phyloP scores from a whole-genome alignment of 345 rosid species.

The Crucihimalaya himalaica region DNA sequence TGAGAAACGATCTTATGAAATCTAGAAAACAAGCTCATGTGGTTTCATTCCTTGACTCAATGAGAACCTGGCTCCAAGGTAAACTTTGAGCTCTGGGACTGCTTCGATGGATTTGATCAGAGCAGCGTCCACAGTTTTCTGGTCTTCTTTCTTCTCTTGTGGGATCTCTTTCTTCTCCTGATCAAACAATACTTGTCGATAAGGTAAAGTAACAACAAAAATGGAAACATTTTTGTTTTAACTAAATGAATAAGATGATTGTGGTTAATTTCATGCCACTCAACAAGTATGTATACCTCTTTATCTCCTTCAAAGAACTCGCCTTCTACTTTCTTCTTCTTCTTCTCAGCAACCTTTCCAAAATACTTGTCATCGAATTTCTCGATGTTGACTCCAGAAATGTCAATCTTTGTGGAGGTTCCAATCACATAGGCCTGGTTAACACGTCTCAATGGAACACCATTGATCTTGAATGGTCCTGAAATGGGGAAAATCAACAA shows the following conservation, averaged over 20 bases:
- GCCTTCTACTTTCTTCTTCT: conserved; percentile 71
- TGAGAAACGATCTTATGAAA: conserved; percentile 1
- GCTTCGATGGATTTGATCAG: conserved; percentile 65
- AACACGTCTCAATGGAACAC: conserved; percentile 70
- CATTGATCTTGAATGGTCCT: conserved; percentile 84
- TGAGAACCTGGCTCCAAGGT: conserved; percentile 84
- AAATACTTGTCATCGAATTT: conserved; percentile 67
- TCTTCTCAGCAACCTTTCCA: conserved; percentile 71
- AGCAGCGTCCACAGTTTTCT: conserved; percentile 64
- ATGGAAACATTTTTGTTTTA: background rate
- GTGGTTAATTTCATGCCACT: background rate
- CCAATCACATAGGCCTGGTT: conserved; percentile 68
- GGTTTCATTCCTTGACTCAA: conserved; percentile 81
- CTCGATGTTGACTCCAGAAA: conserved; percentile 52
- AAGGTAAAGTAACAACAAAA: background rate
- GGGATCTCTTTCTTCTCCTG: conserved; percentile 74
- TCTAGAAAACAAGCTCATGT: conserved; percentile 79
- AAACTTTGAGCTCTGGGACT: conserved; percentile 76
- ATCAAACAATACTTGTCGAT: background rate
- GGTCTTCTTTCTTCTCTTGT: conserved; percentile 80
- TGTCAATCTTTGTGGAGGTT: conserved; percentile 73
- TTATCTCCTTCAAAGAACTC: conserved; percentile 83
- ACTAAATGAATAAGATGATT: background rate
- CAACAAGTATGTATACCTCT: conserved; percentile 46
- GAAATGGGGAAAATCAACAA: background rate